These are phyloP conservation scores for Zalaria sp. DNA, from an alignment of 2,329 filamentous ascomycete species.

Conservation along the genomic window DNA sequence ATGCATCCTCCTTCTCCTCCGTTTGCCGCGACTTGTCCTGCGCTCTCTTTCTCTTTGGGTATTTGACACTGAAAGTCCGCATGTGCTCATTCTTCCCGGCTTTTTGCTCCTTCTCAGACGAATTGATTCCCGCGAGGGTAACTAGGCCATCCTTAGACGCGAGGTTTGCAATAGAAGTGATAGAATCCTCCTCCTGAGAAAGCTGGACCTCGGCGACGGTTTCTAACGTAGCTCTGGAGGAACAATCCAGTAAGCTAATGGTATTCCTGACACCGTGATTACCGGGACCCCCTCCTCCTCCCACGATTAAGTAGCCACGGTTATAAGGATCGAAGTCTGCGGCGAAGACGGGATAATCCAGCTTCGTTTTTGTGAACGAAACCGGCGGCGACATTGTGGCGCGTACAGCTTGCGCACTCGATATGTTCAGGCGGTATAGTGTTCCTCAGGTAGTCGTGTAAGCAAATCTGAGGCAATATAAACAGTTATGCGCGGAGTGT, in stretches of 20 bases:
- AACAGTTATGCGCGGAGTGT: background rate
- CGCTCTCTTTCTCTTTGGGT: conserved; percentile 32
- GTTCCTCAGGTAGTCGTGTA: background rate
- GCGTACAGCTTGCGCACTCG: background rate
- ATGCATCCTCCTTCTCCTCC: conserved; percentile 12
- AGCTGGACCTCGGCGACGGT: conserved; percentile 60
- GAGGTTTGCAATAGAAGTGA: conserved; percentile 66
- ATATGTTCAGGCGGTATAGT: too few species aligned
- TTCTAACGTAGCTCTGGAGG: conserved; percentile 48
- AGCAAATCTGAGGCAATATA: background rate
- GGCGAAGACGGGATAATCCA: conserved; percentile 74
- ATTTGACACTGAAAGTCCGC: conserved; percentile 54
- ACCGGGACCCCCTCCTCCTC: conserved; percentile 74
- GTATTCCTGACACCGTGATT: conserved; percentile 75
- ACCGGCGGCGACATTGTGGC: conserved; percentile 14
- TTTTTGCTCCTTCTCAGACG: conserved; percentile 54
- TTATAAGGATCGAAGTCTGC: conserved; percentile 80
- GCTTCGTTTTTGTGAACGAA: conserved; percentile 45
- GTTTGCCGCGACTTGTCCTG: conserved; percentile 19
- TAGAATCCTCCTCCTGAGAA: conserved; percentile 74
- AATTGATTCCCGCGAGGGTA: conserved; percentile 68
- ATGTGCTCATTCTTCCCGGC: conserved; percentile 76
- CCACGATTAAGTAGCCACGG: conserved; percentile 62
- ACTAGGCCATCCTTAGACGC: conserved; percentile 40
- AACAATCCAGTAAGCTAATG: conserved; percentile 64